phyloP scores from a whole-genome alignment of 2,329 filamentous ascomycete species.

The Magnaporthales sp. region DNA sequence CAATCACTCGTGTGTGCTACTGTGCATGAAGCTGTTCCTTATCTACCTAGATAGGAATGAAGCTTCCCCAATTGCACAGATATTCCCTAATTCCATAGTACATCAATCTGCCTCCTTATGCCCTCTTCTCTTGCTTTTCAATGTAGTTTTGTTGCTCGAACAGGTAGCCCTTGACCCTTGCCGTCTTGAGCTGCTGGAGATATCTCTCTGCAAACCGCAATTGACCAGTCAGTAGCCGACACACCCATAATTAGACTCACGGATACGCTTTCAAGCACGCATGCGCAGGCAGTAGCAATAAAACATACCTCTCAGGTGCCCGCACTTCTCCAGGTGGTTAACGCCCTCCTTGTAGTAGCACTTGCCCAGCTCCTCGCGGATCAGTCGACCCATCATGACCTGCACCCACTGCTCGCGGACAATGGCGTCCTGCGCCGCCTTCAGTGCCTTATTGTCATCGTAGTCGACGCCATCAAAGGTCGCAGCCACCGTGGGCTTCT shows the following conservation, averaged over 20 bases:
- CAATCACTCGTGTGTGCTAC: not conserved
- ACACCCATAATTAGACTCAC: not conserved
- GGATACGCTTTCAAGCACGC: not conserved
- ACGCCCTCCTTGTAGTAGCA: constrained; percentile 80
- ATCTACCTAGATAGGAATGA: not conserved
- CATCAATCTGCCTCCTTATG: not conserved
- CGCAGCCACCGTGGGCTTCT: constrained; percentile 73
- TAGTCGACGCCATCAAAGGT: constrained; percentile 84
- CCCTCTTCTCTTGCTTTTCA: constrained; percentile 33
- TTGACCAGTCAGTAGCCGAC: not conserved
- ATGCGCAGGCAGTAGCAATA: not conserved
- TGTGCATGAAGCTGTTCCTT: not conserved
- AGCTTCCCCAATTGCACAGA: not conserved
- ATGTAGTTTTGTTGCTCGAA: constrained; percentile 75
- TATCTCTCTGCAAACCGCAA: constrained; percentile 58
- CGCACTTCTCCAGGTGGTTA: constrained; percentile 85
- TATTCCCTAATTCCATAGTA: not conserved
- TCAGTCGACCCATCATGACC: constrained; percentile 79
- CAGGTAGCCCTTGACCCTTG: constrained; percentile 70
- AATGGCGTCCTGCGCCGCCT: constrained; percentile 74
- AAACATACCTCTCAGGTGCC: constrained; percentile 65
- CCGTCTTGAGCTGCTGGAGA: constrained; percentile 65
- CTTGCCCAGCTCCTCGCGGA: constrained; percentile 75
- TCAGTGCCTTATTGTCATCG: constrained; percentile 72
- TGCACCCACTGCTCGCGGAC: constrained; percentile 83